Conservation (phyloP, 371 early-diverging fungal genomes). For the Phascolomyces articulosus region DNA sequence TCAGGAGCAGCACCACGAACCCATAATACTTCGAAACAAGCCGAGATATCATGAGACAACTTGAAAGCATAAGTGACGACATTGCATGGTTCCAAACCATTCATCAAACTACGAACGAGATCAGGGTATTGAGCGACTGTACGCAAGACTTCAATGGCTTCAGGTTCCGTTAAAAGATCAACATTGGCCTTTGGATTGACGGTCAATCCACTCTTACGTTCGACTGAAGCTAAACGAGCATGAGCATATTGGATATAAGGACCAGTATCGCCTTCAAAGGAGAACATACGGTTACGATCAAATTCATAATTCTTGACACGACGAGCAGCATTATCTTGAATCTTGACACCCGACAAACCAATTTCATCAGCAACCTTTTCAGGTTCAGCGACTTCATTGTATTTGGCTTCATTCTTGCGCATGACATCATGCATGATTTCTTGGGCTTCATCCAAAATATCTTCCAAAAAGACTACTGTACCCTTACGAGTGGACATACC, state of each 20-base stretch:
- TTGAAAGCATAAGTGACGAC: slow-evolving; percentile 93
- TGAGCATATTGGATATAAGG: slow-evolving; percentile 99
- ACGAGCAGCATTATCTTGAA: slow-evolving; percentile 97
- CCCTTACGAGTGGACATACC: slow-evolving; percentile 99
- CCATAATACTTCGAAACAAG: slow-evolving; percentile 81
- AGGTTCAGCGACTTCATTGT: slow-evolving; percentile 85
- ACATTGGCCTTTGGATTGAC: slow-evolving; percentile 68
- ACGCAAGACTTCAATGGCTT: slow-evolving; percentile 76
- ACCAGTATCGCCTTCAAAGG: slow-evolving; percentile 99
- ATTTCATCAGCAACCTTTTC: slow-evolving; percentile 80
- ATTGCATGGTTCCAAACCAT: slow-evolving; percentile 89
- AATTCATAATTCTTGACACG: slow-evolving; percentile 98
- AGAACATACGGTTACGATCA: slow-evolving; percentile 94
- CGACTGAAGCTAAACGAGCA: slow-evolving; percentile 94
- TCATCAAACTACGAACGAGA: slow-evolving; percentile 67
- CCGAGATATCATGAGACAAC: slow-evolving; percentile 85
- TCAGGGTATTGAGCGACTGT: slow-evolving; percentile 93
- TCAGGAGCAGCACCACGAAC: slow-evolving; percentile 83
- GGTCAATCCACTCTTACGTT: slow-evolving; percentile 73
- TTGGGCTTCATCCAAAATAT: slow-evolving; percentile 92
- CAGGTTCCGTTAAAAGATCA: slow-evolving; percentile 72
- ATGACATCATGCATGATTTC: slow-evolving; percentile 95
- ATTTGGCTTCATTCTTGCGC: slow-evolving; percentile 87
- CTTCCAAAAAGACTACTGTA: slow-evolving; percentile 97
- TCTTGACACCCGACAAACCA: slow-evolving; percentile 90